Evolutionary conservation across 2,329 filamentous ascomycete species (phyloP), one percentile per base, ranked within the genome.

Genomic region (Talaromyces sp.): DNA sequence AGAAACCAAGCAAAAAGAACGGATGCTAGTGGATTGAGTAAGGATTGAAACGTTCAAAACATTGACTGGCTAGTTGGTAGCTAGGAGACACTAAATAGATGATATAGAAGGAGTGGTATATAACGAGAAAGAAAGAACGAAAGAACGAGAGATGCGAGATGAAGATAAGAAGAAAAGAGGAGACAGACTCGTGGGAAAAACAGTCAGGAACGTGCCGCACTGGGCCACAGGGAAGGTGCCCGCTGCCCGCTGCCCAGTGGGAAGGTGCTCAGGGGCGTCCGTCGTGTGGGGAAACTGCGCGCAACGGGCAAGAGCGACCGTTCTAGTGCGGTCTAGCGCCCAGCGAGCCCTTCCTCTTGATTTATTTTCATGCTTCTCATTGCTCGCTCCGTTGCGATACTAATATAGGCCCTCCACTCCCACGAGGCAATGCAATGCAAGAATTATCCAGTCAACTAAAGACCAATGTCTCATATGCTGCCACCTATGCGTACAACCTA

Each of bases 321-420:
- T 42, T 59, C 57, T 59, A 58, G 56, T 44, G 21, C 39, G 28
- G 16, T 52, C 48, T 52, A 52, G 48, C 48, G 48, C 25, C 46
- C 18, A 23, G 40, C 40, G 18, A 14, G 39, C 25, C 44, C 46
- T 50, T 54, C 18, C 50, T 23, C 16, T 35, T 54, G 35, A 54
- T 35, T 54, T 14, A 21, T 54, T 54, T 35, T 37, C 50, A 54
- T 54, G 28, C 50, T 23, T 37, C 50, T 21, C 28, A 54, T 54
- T 54, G 48, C 25, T 33, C 48, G 48, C 25, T 33, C 48, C 28
- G n/a, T 31, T n/a, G 4, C 23, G 2, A 16, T 48, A 28, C 28
- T 28, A 28, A 28, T 28, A 28, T 28, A 28, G 28, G 16, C 12
- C 12, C 31, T 40, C 55, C 55, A 58, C 42, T 48, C 31, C 42